A percentile compares a stretch with the other conserved stretches of the same genome.
These are phyloP conservation scores for Helicostylum pulchrum DNA, from an alignment of 192 early-diverging fungal genomes.

Conservation along the genomic window DNA sequence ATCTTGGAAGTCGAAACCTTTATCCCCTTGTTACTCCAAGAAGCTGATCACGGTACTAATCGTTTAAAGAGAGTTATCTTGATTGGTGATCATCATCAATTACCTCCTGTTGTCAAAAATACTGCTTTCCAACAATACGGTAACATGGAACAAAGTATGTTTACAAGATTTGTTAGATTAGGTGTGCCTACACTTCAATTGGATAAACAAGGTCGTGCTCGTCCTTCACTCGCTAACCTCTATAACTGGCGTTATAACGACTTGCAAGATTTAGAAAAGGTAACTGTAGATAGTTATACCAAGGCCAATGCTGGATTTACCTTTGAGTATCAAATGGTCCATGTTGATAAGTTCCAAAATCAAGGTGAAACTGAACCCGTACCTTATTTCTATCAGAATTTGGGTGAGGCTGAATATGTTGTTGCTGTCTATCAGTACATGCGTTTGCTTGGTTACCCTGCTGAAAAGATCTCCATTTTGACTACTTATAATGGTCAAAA, in stretches of 20 bases:
- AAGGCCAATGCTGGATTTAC: conserved; percentile 82
- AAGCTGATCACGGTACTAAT: conserved; percentile 56
- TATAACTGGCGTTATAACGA: conserved; percentile 83
- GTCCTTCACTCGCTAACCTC: conserved; percentile 75
- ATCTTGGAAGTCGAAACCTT: conserved; percentile 94
- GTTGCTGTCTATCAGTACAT: conserved; percentile 97
- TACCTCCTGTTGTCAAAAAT: conserved; percentile 95
- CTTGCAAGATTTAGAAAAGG: conserved; percentile 65
- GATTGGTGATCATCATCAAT: conserved; percentile 97
- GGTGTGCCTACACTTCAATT: conserved; percentile 91
- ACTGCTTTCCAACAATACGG: conserved; percentile 78
- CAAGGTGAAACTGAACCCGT: conserved; percentile 86
- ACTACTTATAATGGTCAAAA: conserved; percentile 98
- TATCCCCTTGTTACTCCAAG: conserved; percentile 87
- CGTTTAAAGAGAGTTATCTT: conserved; percentile 86
- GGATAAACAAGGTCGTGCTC: conserved; percentile 84
- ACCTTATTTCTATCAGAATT: conserved; percentile 90
- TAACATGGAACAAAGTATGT: conserved; percentile 95
- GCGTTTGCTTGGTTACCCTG: conserved; percentile 89
- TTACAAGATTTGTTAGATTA: conserved; percentile 85
- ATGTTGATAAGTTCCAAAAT: conserved; percentile 75
- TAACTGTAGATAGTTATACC: conserved; percentile 50
- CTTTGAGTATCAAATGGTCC: conserved; percentile 84
- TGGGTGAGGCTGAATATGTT: conserved; percentile 96
- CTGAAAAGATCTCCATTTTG: conserved; percentile 85